Percentiles rank a stretch among this genome's conserved stretches.
phyloP scores from a whole-genome alignment of 768 basidiomycete genomes.

The Phlegmacium glaucopus region DNA sequence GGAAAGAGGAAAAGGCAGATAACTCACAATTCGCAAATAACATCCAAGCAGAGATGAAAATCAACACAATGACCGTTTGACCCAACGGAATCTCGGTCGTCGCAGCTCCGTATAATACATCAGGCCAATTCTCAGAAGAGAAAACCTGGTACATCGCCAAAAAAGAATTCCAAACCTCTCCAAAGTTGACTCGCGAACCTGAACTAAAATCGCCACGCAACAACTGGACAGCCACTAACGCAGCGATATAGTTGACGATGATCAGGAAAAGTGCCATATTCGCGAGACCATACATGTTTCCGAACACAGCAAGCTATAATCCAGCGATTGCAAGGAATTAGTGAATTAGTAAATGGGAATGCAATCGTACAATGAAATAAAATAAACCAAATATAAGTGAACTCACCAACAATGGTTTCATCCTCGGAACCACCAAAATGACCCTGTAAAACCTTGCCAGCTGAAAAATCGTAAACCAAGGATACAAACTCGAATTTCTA shows the following conservation, averaged over 20 bases:
- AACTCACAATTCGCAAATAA: constrained; percentile 87
- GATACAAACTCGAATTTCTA: constrained; percentile 58
- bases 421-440: constrained; percentile 84
- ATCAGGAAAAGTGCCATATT: constrained; percentile 94
- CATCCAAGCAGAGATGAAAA: constrained; percentile 83
- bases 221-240: constrained; percentile 80
- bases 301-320: constrained; percentile 88
- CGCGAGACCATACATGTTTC: constrained; percentile 83
- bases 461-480: constrained; percentile 91
- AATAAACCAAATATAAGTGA: too few relatives aligned
- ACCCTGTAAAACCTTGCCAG: constrained; percentile 88
- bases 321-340: too few relatives aligned
- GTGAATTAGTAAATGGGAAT: too few relatives aligned
- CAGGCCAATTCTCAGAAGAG: constrained; percentile 95
- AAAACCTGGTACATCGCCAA: constrained; percentile 86
- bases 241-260: constrained; percentile 81
- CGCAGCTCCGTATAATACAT: constrained; percentile 61
- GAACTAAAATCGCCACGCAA: constrained; percentile 75
- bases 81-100: constrained; percentile 58
- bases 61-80: constrained; percentile 65
- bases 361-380: background rate
- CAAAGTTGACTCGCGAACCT: constrained; percentile 63
- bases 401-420: constrained; percentile 79
- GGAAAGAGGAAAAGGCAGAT: background rate
- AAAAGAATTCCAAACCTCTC: constrained; percentile 81